Conservation (phyloP, 495 filamentous ascomycete genomes). For the Elaphomyces granulatus region DNA sequence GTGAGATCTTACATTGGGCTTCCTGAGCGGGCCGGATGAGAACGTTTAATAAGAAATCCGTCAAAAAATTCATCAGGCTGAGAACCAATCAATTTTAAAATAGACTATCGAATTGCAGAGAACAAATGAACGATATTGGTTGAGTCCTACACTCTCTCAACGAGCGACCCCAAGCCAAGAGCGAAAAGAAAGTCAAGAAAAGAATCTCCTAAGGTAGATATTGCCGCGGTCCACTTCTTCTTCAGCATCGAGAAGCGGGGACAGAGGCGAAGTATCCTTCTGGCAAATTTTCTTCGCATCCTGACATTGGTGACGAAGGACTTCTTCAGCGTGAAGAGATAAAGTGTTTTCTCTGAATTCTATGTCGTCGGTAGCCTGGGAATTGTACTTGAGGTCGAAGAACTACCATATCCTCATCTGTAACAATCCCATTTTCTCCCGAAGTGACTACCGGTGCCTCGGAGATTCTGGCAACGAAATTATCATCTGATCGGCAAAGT, state of each 20-base stretch:
- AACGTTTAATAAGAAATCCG: no score
- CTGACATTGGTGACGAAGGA: neutral
- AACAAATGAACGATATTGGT: no score
- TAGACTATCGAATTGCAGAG: no score
- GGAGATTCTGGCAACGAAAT: neutral
- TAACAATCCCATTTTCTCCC: neutral
- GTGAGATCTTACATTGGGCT: no score
- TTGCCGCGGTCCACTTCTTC: no score
- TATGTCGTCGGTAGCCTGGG: neutral
- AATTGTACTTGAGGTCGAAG: neutral
- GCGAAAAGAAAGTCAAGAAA: no score
- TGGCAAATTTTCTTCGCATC: neutral
- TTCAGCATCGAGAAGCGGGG: neutral
- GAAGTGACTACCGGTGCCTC: neutral
- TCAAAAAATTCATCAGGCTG: no score
- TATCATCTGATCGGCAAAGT: neutral
- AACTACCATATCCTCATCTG: neutral
- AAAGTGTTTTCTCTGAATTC: neutral
- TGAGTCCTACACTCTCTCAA: no score
- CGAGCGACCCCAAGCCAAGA: no score
- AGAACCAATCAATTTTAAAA: no score
- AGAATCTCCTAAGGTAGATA: no score
- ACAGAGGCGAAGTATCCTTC: neutral
- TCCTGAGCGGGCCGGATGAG: no score
- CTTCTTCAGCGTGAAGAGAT: neutral